Evolutionary conservation across 257 asterid species (phyloP), one percentile per base, ranked within the genome.

Genomic region (Anisodus acutangulus): DNA sequence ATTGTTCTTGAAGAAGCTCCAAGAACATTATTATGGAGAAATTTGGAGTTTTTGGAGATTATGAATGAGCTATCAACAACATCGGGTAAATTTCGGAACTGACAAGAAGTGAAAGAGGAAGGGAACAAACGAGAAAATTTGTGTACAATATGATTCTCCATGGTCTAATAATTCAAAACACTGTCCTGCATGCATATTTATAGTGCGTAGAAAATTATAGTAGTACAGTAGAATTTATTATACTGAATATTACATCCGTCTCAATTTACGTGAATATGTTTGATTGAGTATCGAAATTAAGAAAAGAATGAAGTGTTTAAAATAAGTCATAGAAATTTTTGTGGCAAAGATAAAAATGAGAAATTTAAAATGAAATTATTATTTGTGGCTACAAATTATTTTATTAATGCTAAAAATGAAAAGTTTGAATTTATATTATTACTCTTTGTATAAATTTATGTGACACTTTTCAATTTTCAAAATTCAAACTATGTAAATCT

Each of bases 41-140:
- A 68, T 68, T 37, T 81, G 39, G 62, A 53, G 85, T 53, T 31
- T 81, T 89, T 87, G n/a, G 90, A 9, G 88, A 84, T 67, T 72
- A 85, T 2, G 72, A 86, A 55, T 89, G 90, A 84, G 88, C 83
- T 72, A 1, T 92, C 85, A 71, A 90, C 90, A 17, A 91, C 94
- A 55, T 92, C 95, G 2, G 92, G 85, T 7, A 84, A 45, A 9
- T 78, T 71, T 62, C 89, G 83, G 71, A 76, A 85, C 2, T 90
- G 90, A 90, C 97, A 93, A 45, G 93, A 93, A 39, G 89, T 83
- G 80, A 91, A 84, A 10, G 97, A 92, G 59, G 97, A 91, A 88
- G 94, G 93, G 13, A 92, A 78, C 72, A 91, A 84, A 22, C 93
- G 90, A 81, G 91, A 89, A 82, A 94, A 76, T 84, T 81, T 93